These are phyloP conservation scores for Diphasiastrum complanatum DNA, from an alignment of 83 land plant genomes.

Conservation along the genomic window DNA sequence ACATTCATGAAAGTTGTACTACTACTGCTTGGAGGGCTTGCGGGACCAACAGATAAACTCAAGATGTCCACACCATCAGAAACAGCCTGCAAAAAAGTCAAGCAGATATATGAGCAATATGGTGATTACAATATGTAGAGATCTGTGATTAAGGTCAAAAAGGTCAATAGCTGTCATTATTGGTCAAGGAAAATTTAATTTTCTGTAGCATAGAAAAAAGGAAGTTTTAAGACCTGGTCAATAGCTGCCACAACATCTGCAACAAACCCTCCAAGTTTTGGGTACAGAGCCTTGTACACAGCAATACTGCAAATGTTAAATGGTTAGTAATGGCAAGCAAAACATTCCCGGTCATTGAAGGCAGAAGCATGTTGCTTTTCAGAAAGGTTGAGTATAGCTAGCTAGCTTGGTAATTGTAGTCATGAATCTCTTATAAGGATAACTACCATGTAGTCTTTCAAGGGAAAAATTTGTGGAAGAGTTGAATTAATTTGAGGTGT, in stretches of 20 bases:
- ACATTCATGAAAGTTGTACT: constrained; percentile 38
- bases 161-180: neutral
- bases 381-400: neutral
- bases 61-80: constrained; percentile 60
- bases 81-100: constrained; percentile 34
- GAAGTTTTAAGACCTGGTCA: constrained; percentile 39
- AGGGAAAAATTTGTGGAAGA: too few species aligned
- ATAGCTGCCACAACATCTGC: constrained; percentile 64
- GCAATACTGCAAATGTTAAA: constrained; percentile 40
- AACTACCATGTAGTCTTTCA: too few species aligned
- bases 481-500: too few species aligned
- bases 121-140: neutral
- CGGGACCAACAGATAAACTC: constrained; percentile 49
- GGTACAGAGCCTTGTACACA: constrained; percentile 56
- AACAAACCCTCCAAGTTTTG: constrained; percentile 47
- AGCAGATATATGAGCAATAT: neutral
- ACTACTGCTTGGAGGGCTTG: constrained; percentile 31
- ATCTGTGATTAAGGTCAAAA: neutral
- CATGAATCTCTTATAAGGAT: too few species aligned
- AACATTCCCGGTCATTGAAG: constrained; percentile 8
- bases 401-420: too few species aligned
- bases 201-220: neutral
- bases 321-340: neutral
- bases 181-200: neutral
- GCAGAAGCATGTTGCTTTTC: constrained; percentile 2